phyloP scores from a whole-genome alignment of 257 asterid species.

The Plantago ovata region DNA sequence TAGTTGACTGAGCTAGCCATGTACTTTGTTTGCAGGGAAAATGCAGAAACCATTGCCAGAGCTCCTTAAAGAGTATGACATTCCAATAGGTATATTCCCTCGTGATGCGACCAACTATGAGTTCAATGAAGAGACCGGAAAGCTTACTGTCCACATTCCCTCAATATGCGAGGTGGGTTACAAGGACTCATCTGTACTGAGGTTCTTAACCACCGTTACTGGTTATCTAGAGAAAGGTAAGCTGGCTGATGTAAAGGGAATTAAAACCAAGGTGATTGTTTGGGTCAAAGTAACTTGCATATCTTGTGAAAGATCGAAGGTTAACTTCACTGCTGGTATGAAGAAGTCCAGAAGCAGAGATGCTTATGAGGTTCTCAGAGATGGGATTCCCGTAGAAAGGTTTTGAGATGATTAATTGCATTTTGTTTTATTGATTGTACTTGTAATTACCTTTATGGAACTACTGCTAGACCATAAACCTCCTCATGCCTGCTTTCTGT shows the following conservation, averaged over 20 bases:
- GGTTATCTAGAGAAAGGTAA: constrained; percentile 72
- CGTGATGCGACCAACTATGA: constrained; percentile 74
- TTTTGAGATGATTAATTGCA: constrained; percentile 21
- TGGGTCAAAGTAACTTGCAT: constrained; percentile 54
- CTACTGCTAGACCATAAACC: no score
- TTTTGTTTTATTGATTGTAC: neutral
- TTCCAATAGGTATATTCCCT: constrained; percentile 75
- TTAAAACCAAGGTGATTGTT: constrained; percentile 67
- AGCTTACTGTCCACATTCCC: constrained; percentile 54
- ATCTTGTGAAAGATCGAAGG: constrained; percentile 31
- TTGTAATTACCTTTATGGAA: constrained; percentile 5
- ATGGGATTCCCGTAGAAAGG: constrained; percentile 30
- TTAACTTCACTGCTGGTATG: constrained; percentile 39
- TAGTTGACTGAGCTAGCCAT: neutral
- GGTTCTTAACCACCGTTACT: constrained; percentile 47
- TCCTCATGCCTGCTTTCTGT: constrained; percentile 6
- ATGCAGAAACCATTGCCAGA: constrained; percentile 66
- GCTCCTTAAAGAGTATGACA: constrained; percentile 61
- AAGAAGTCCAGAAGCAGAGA: constrained; percentile 39
- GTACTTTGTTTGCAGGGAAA: constrained; percentile 42
- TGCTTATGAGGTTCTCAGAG: constrained; percentile 41
- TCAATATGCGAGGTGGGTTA: constrained; percentile 64
- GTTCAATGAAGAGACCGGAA: constrained; percentile 63
- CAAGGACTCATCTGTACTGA: constrained; percentile 59
- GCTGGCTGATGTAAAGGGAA: constrained; percentile 64